Percentiles rank a stretch among this genome's conserved stretches.
These are phyloP conservation scores for Cutaneotrichosporon arboriforme DNA, from an alignment of 1,284 basidiomycete species.

Conservation along the genomic window DNA sequence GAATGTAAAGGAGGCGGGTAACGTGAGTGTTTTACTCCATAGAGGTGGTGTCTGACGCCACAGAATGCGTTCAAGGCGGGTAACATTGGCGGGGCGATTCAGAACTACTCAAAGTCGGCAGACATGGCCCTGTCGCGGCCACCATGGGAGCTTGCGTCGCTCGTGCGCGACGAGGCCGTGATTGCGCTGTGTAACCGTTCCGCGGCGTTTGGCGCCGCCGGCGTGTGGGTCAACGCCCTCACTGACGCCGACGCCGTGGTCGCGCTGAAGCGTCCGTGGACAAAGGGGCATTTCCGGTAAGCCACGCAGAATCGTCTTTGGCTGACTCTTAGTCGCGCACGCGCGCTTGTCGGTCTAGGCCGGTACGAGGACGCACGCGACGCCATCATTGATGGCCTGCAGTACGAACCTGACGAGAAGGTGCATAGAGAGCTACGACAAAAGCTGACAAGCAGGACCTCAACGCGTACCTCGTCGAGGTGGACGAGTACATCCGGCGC, in stretches of 20 bases:
- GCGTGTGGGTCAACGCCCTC: constrained; percentile 69
- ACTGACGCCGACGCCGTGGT: constrained; percentile 90
- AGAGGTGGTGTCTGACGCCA: not conserved
- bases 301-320: constrained; percentile 32
- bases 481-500: constrained; percentile 21
- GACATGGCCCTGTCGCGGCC: constrained; percentile 76
- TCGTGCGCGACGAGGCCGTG: constrained; percentile 84
- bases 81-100: constrained; percentile 69
- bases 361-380: constrained; percentile 71
- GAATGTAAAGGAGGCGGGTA: constrained; percentile 81
- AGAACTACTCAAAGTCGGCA: constrained; percentile 77
- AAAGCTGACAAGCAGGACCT: constrained; percentile 22
- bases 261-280: constrained; percentile 77
- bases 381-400: constrained; percentile 72
- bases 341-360: constrained; percentile 70
- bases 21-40: constrained; percentile 53
- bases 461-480: constrained; percentile 37
- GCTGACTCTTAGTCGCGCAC: constrained; percentile 12
- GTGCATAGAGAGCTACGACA: constrained; percentile 45
- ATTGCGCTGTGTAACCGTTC: constrained; percentile 86
- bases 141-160: constrained; percentile 77
- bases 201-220: constrained; percentile 71
- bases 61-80: constrained; percentile 70
- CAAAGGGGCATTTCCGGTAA: constrained; percentile 91
- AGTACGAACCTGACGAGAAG: constrained; percentile 79